Conservation (phyloP, 805 yeast genomes). For the Zygosaccharomyces gambellarensis region DNA sequence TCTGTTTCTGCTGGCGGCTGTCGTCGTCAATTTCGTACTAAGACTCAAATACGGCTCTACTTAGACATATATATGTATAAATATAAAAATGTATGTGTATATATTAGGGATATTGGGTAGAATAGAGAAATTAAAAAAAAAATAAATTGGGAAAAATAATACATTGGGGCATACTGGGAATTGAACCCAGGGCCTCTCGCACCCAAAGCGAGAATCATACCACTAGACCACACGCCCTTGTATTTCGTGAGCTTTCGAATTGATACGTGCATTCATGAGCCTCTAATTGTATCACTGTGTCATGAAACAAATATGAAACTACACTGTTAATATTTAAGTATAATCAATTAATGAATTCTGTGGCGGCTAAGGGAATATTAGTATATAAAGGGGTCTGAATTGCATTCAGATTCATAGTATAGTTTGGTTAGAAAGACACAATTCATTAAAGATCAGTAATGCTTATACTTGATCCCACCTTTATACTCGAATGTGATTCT, state of each 20-base stretch:
- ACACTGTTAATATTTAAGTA: too few species aligned
- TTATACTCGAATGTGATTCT: too few species aligned
- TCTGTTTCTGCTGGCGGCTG: conserved; percentile 87
- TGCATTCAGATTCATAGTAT: too few species aligned
- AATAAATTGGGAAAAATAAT: not conserved
- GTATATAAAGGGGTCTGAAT: too few species aligned
- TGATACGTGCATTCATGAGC: too few species aligned
- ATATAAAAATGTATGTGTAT: not conserved
- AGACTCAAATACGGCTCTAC: conserved; percentile 41
- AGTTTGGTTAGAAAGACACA: too few species aligned
- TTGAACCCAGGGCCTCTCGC: conserved; percentile 64
- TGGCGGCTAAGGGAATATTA: too few species aligned
- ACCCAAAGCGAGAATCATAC: conserved; percentile 36
- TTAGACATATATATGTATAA: not conserved
- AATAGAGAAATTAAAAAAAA: not conserved
- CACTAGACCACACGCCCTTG: conserved; percentile 34
- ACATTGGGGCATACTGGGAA: conserved; percentile 45
- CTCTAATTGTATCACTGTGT: too few species aligned
- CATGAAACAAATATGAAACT: too few species aligned
- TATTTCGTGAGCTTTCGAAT: not conserved
- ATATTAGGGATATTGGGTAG: not conserved
- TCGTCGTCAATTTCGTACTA: conserved; percentile 83
- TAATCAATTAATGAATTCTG: too few species aligned
- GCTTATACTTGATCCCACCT: too few species aligned
- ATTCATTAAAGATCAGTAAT: too few species aligned